phyloP scores from a whole-genome alignment of 2,329 filamentous ascomycete genomes.

The Tolypocladium amazonense region DNA sequence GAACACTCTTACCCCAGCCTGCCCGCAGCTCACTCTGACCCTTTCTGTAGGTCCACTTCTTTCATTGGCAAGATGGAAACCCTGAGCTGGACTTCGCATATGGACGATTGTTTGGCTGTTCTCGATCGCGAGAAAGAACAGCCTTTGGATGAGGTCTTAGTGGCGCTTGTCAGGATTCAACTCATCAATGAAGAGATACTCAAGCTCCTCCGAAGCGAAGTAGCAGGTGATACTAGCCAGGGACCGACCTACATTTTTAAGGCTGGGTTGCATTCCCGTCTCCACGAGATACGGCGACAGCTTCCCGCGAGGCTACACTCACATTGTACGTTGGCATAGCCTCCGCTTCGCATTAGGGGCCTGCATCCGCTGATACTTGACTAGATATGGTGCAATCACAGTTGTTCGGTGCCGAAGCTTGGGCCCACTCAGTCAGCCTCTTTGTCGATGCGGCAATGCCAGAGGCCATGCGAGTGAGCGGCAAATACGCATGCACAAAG shows the following conservation, averaged over 20 bases:
- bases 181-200: constrained; percentile 28
- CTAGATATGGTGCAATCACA: constrained; percentile 20
- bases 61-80: constrained; percentile 37
- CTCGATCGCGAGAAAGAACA: constrained; percentile 35
- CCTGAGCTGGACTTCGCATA: constrained; percentile 45
- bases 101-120: constrained; percentile 44
- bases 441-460: constrained; percentile 19
- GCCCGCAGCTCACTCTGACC: neutral
- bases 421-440: constrained; percentile 21
- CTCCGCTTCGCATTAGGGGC: too few species aligned
- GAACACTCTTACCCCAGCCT: too few species aligned
- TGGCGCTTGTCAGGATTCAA: constrained; percentile 23
- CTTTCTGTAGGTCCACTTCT: constrained; percentile 17
- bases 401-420: constrained; percentile 17
- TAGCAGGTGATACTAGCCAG: constrained; percentile 13
- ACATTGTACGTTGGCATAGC: constrained; percentile 14
- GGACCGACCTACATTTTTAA: constrained; percentile 22
- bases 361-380: neutral
- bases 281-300: constrained; percentile 14
- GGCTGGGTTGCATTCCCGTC: constrained; percentile 15
- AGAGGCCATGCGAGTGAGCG: constrained; percentile 18
- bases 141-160: constrained; percentile 37
- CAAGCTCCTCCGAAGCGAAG: constrained; percentile 18
- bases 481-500: constrained; percentile 24
- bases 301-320: constrained; percentile 12